These are phyloP conservation scores for Melocanna baccifera DNA, from an alignment of 176 grass and related monocot genomes.

Conservation along the genomic window DNA sequence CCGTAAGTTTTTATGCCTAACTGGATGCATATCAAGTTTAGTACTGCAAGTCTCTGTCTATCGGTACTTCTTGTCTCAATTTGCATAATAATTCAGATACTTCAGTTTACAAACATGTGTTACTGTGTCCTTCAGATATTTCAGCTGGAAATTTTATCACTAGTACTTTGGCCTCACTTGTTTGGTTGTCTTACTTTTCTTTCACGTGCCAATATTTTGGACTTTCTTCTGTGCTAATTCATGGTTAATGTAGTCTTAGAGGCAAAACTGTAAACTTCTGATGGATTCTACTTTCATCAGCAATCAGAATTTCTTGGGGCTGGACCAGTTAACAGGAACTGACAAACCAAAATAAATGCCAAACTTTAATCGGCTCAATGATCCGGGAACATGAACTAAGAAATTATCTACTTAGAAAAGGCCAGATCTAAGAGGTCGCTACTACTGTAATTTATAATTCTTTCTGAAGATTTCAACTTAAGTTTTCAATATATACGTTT, in stretches of 20 bases:
- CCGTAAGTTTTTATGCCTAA: background rate
- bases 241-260: no score
- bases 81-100: background rate
- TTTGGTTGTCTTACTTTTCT: constrained; percentile 4
- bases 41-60: background rate
- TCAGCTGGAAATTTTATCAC: background rate
- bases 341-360: background rate
- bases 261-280: no score
- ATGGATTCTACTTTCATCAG: no score
- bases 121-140: background rate
- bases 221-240: background rate
- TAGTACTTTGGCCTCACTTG: background rate
- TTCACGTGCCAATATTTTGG: background rate
- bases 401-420: no score
- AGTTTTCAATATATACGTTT: background rate
- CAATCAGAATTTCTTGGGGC: no score
- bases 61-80: background rate
- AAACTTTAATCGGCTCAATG: no score
- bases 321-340: background rate
- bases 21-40: background rate
- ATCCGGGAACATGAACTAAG: no score
- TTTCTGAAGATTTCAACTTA: background rate
- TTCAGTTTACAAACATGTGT: background rate
- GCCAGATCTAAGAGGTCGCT: no score
- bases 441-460: no score